Base-by-base conservation (phyloP, 2,329 filamentous ascomycete genomes). In the Colletotrichum sp. region DNA sequence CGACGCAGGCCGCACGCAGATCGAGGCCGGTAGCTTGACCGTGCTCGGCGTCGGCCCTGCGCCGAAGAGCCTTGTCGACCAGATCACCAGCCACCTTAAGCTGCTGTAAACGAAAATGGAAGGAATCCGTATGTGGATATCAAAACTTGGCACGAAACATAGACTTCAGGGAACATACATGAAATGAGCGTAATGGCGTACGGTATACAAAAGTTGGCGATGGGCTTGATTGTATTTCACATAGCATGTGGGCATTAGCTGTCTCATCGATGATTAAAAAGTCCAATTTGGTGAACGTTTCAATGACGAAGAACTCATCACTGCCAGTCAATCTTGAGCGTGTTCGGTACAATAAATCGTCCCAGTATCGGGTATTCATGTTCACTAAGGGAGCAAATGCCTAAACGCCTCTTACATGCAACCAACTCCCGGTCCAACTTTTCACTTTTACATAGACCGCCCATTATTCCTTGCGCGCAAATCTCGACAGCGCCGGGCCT, bases 1-100 rank as follows among this genome's bases (percentile, higher is more conserved):
- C 81, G 97, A 99, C 86, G 97, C 97, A n/a, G 97, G 97, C 16
- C 92, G 97, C 77, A 99, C 97, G 62, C 97, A 99, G 90, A 99
- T 99, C 85, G 96, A 96, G 68, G 93, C 94, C 59, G 96, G 97
- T 21, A 98, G 96, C 84, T 91, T 95, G 84, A 99, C 97, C 1
- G 97, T 99, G 57, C 88, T 99, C 68, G 97, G 97, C 1, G 92
- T 96, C 69, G 93, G 93, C 0, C 93, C 93, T 4, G 96, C 94
- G 30, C 96, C 96, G 0, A 96, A 94, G 89, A 96, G 95, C 81
- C 88, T 96, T 72, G 93, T 99, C 66, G 95, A 99, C 84, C 88
- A 93, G 84, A 92, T 99, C 77, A 98, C 96, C 7, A 95, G 95
- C 2, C 89, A 93, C 76, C 87, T 98, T 85, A 98, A 97, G 90